Evolutionary conservation across 768 basidiomycete genomes (phyloP).

Genomic region (Asterophora lycoperdoides): DNA sequence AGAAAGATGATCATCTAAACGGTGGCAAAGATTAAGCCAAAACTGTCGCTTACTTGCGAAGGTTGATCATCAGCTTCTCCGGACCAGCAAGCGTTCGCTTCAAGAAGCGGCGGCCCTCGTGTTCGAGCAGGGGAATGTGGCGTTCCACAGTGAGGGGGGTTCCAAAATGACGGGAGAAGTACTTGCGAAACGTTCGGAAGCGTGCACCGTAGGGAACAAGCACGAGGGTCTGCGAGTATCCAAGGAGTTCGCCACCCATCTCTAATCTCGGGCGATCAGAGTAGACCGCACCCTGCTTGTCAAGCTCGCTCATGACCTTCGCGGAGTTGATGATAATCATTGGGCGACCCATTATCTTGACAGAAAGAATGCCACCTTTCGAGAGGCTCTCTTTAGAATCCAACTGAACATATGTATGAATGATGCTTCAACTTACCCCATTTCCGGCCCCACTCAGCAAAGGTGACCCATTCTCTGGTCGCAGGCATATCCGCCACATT

Average conservation of each 20-base stretch:
- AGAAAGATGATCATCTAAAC: background rate
- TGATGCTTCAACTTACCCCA: conserved; percentile 34
- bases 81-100: conserved; percentile 31
- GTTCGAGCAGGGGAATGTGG: conserved; percentile 30
- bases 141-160: conserved; percentile 24
- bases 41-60: conserved; percentile 35
- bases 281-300: conserved; percentile 43
- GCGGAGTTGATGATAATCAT: conserved; percentile 48
- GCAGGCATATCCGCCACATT: conserved; percentile 46
- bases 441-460: conserved; percentile 48
- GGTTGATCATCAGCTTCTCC: conserved; percentile 27
- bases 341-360: conserved; percentile 39
- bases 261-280: conserved; percentile 45
- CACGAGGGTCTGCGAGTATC: conserved; percentile 45
- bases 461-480: conserved; percentile 43
- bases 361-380: conserved; percentile 34
- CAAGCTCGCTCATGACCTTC: conserved; percentile 40
- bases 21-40: background rate
- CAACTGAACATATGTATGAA: background rate
- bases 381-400: background rate
- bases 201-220: conserved; percentile 39
- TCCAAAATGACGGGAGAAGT: conserved; percentile 40
- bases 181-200: conserved; percentile 41
- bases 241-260: conserved; percentile 49
- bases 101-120: conserved; percentile 34